Base-by-base conservation (phyloP, 2,329 filamentous ascomycete species). In the Verticillium isaacii region DNA sequence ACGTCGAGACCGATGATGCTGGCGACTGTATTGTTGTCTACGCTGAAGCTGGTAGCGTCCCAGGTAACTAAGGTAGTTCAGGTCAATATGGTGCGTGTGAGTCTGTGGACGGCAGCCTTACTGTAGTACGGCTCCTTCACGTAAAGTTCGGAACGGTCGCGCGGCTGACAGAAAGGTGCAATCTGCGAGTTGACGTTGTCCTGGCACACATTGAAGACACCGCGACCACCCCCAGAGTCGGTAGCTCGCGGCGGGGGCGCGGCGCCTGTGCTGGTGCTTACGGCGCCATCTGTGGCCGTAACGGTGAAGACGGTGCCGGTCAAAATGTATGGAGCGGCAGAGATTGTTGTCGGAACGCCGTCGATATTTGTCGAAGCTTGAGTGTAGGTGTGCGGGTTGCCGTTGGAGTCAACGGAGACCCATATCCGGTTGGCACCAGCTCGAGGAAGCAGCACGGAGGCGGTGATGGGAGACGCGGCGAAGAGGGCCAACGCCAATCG, bases 21-120 rank as follows among this genome's bases (percentile, higher is more conserved):
- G 45, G 72, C 54, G 7, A 60, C 62, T 1, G 64, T 62, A 58
- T 62, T 60, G 19, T 64, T 61, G 45, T 67, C 59, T 32, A 65
- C 62, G n/a, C 41, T n/a, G 61, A 75, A 74, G 60, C 65, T 67
- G 7, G 55, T 41, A 0, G 66, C 63, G 17, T 71, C 68, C 74
- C 74, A 75, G 19, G 73, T 74, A 56, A 77, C 73, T 75, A 58
- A 19, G n/a, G n/a, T n/a, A n/a, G n/a, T n/a, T 2, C 19, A 37
- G 34, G 14, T 23, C 45, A 52, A 52, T 14, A 52, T 41, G 37
- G 37, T 3, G 17, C 6, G 9, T 15, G 41, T 63, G 62, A 29
- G 29, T 29, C 29, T 29, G 29, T 29, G 5, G 29, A 29, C 5
- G 5, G 29, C 29, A 29, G 29, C 29, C 69, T 61, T 57, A 75